phyloP scores from a whole-genome alignment of 768 basidiomycete species.

The Sporobolomyces pararoseus region DNA sequence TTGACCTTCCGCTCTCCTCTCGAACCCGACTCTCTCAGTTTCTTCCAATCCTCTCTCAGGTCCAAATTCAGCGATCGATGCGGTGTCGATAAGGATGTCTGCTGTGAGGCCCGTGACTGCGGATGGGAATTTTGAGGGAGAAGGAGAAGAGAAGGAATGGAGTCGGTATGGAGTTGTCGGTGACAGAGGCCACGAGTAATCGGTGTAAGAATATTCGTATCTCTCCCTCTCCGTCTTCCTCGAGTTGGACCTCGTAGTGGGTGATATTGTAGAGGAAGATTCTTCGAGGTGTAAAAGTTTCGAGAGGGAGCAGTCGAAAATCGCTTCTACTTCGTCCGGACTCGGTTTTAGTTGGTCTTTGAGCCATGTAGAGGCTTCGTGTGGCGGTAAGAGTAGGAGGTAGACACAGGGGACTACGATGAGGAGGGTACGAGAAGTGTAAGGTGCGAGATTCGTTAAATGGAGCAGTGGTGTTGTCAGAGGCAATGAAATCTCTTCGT shows the following conservation, averaged over 20 bases:
- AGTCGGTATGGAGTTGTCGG: conserved; percentile 37
- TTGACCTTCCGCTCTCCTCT: conserved; percentile 30
- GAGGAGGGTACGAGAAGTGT: conserved; percentile 43
- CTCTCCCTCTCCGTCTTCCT: neutral
- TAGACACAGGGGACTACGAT: conserved; percentile 43
- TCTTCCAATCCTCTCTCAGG: neutral
- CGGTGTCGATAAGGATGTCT: conserved; percentile 37
- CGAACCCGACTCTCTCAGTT: conserved; percentile 19
- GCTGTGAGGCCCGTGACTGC: conserved; percentile 42
- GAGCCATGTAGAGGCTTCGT: neutral
- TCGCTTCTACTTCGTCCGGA: conserved; percentile 40
- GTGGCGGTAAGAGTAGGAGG: conserved; percentile 9
- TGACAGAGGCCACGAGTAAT: conserved; percentile 27
- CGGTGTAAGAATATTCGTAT: conserved; percentile 12
- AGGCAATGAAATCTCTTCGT: conserved; percentile 41
- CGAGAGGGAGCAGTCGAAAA: conserved; percentile 35
- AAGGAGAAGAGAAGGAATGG: conserved; percentile 30
- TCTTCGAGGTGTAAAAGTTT: conserved; percentile 13
- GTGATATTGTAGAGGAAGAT: too few species aligned
- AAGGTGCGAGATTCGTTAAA: conserved; percentile 41
- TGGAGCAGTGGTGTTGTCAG: conserved; percentile 17
- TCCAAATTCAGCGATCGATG: conserved; percentile 17
- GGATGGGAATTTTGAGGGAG: neutral
- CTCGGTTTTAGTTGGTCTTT: neutral
- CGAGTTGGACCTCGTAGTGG: too few species aligned